These are phyloP conservation scores for Magnaporthiopsis incrustans DNA, from an alignment of 2,329 filamentous ascomycete species.

Conservation along the genomic window DNA sequence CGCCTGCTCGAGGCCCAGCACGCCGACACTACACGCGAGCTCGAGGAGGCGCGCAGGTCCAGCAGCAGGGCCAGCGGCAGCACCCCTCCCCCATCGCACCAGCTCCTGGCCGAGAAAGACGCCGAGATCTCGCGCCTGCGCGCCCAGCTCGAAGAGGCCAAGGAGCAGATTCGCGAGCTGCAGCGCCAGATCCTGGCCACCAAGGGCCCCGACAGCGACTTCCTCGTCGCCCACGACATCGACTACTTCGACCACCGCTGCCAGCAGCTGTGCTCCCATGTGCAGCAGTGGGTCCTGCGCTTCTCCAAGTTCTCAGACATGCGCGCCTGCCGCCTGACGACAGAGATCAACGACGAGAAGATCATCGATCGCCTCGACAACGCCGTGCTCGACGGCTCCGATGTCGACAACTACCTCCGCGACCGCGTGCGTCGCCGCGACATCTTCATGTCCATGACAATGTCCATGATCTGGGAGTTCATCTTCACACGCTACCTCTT, in stretches of 20 bases:
- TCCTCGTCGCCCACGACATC: slow-evolving; percentile 75
- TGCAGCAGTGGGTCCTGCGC: slow-evolving; percentile 94
- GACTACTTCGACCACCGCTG: slow-evolving; percentile 94
- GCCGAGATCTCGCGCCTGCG: slow-evolving; percentile 72
- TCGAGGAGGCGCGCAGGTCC: slow-evolving; percentile 58
- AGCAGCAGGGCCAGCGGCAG: not conserved
- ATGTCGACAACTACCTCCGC: slow-evolving; percentile 79
- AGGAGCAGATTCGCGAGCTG: slow-evolving; percentile 50
- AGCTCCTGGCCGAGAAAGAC: slow-evolving; percentile 71
- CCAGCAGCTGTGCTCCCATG: slow-evolving; percentile 88
- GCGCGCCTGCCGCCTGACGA: slow-evolving; percentile 73
- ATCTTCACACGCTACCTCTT: slow-evolving; percentile 97
- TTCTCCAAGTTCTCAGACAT: slow-evolving; percentile 98
- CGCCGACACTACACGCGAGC: slow-evolving; percentile 56
- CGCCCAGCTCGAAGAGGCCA: slow-evolving; percentile 67
- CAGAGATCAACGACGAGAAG: slow-evolving; percentile 83
- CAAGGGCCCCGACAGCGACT: slow-evolving; percentile 55
- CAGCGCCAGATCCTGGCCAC: slow-evolving; percentile 49
- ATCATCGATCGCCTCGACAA: slow-evolving; percentile 92
- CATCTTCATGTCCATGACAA: slow-evolving; percentile 96
- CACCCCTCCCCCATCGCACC: slow-evolving; percentile 33
- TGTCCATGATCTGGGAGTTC: slow-evolving; percentile 99
- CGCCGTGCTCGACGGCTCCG: slow-evolving; percentile 84
- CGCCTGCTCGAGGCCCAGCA: slow-evolving; percentile 60
- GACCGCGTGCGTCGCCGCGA: slow-evolving; percentile 86